These are phyloP conservation scores for Drosera spatulata DNA, from an alignment of 179 eudicot genomes.

Conservation along the genomic window DNA sequence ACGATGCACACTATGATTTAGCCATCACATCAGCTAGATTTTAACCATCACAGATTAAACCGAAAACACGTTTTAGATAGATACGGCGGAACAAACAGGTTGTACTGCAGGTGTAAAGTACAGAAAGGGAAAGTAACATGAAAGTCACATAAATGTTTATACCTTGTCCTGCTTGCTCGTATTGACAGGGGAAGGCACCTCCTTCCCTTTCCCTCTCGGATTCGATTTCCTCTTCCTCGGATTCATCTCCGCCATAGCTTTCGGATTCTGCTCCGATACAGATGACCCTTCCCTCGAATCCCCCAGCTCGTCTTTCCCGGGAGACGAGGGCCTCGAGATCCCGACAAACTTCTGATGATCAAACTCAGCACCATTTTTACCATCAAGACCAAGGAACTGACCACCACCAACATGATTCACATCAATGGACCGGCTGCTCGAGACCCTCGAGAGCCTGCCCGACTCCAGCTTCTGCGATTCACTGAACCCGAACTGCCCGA, in stretches of 20 bases:
- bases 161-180: conserved; percentile 49
- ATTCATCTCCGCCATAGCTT: conserved; percentile 23
- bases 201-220: conserved; percentile 39
- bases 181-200: conserved; percentile 23
- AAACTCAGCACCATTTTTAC: conserved; percentile 3
- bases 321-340: conserved; percentile 22
- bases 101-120: no score
- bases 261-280: conserved; percentile 68
- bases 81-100: no score
- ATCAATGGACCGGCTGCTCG: conserved; percentile 23
- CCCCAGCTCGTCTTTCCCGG: conserved; percentile 26
- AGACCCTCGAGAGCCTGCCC: conserved; percentile 31
- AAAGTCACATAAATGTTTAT: not conserved
- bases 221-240: conserved; percentile 63
- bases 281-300: conserved; percentile 70
- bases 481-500: conserved; percentile 21
- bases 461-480: conserved; percentile 13
- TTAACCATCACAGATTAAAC: no score
- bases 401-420: conserved; percentile 14
- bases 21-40: no score
- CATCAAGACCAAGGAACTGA: conserved; percentile 1
- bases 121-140: not conserved
- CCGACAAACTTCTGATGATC: conserved; percentile 12
- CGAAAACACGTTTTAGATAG: no score
- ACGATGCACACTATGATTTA: no score